phyloP scores from a whole-genome alignment of 108 stramenopile genomes.

The Cyclotella atomus region DNA sequence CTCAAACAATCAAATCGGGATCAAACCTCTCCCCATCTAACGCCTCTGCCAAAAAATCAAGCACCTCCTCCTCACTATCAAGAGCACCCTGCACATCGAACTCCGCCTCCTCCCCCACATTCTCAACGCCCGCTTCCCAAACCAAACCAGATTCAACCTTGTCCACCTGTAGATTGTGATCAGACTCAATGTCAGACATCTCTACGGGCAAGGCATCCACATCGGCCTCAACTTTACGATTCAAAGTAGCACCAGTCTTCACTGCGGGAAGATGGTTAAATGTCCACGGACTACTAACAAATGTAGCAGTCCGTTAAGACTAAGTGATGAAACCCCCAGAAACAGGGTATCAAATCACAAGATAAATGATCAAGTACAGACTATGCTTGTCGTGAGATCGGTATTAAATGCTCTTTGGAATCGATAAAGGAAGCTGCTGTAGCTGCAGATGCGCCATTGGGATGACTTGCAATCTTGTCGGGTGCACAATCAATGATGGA shows the following conservation, averaged over 20 bases:
- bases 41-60: slow-evolving; percentile 46
- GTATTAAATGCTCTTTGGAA: slow-evolving; percentile 48
- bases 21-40: too few species aligned
- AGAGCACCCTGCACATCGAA: background rate
- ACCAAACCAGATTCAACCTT: background rate
- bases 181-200: background rate
- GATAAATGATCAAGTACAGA: background rate
- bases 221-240: background rate
- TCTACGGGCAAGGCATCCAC: background rate
- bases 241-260: slow-evolving; percentile 50
- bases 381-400: slow-evolving; percentile 61
- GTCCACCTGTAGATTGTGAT: slow-evolving; percentile 5
- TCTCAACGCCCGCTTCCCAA: too few species aligned
- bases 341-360: background rate
- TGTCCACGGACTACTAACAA: too few species aligned
- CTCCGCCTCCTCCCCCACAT: background rate
- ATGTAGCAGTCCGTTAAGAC: background rate
- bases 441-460: background rate
- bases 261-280: slow-evolving; percentile 64
- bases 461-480: background rate
- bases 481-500: slow-evolving; percentile 8
- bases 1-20: too few species aligned
- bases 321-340: background rate
- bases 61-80: slow-evolving; percentile 25
- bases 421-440: background rate